phyloP scores from a whole-genome alignment of 352 stramenopile genomes.

The Globisporangium paddicum region DNA sequence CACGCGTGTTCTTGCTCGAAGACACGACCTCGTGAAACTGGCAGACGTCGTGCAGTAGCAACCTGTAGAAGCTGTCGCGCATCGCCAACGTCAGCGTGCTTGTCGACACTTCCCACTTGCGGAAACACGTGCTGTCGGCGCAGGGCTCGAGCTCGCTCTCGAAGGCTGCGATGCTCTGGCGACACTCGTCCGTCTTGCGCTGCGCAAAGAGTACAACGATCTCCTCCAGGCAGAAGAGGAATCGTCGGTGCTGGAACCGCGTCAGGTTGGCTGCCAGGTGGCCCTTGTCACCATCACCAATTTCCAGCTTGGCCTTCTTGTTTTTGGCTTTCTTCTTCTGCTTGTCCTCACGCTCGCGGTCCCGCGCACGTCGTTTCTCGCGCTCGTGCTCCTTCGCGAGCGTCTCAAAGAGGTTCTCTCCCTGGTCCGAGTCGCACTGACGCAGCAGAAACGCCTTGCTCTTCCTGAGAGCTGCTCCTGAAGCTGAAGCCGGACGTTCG shows the following conservation, averaged over 20 bases:
- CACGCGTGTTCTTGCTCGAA: constrained; percentile 55
- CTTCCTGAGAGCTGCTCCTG: neutral
- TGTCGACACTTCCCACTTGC: constrained; percentile 67
- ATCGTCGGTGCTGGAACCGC: constrained; percentile 68
- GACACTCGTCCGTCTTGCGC: constrained; percentile 58
- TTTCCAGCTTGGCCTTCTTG: neutral
- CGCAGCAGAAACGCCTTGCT: constrained; percentile 33
- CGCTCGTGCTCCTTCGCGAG: constrained; percentile 27
- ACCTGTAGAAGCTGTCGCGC: constrained; percentile 63
- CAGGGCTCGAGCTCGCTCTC: constrained; percentile 57
- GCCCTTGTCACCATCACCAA: neutral
- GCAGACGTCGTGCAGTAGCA: constrained; percentile 70
- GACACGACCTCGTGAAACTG: constrained; percentile 66
- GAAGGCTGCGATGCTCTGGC: constrained; percentile 35
- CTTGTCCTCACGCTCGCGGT: constrained; percentile 9
- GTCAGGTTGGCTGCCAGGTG: constrained; percentile 28
- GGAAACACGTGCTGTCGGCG: constrained; percentile 27
- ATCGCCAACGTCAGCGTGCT: constrained; percentile 65
- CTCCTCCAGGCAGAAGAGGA: constrained; percentile 76
- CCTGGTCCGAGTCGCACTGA: constrained; percentile 45
- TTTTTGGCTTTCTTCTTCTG: constrained; percentile 26
- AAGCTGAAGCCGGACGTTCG: constrained; percentile 32
- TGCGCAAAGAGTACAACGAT: constrained; percentile 73
- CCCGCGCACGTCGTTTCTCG: constrained; percentile 11
- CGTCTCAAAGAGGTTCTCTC: constrained; percentile 55